phyloP scores from a whole-genome alignment of 2,329 filamentous ascomycete species.

The Colletotrichum tropicicola region DNA sequence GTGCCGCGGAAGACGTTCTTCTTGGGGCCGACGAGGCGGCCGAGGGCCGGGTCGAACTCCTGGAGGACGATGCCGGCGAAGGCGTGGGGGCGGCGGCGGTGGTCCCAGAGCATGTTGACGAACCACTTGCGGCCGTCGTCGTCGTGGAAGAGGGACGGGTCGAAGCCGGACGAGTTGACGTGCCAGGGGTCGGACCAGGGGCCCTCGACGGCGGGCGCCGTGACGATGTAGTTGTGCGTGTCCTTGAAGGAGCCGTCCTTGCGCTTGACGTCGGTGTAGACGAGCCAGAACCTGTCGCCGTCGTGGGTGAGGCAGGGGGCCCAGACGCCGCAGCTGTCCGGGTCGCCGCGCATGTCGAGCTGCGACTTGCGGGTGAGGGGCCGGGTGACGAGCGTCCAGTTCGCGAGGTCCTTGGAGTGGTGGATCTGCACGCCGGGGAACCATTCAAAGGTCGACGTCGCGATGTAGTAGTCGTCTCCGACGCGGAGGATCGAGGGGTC shows the following conservation, averaged over 20 bases:
- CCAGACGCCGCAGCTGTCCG: constrained; percentile 70
- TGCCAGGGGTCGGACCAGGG: constrained; percentile 71
- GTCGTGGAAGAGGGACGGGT: constrained; percentile 68
- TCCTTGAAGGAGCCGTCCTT: constrained; percentile 74
- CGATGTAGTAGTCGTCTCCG: constrained; percentile 63
- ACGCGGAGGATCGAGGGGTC: constrained; percentile 64
- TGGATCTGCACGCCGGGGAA: constrained; percentile 64
- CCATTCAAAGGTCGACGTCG: constrained; percentile 65
- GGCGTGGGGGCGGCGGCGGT: constrained; percentile 54
- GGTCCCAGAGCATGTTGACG: constrained; percentile 65
- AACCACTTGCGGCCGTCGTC: constrained; percentile 65
- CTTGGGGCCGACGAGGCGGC: constrained; percentile 61
- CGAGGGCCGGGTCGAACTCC: constrained; percentile 60
- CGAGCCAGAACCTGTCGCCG: constrained; percentile 68
- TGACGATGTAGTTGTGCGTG: constrained; percentile 71
- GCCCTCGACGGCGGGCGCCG: constrained; percentile 59
- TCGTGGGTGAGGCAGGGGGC: constrained; percentile 71
- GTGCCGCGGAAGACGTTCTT: constrained; percentile 66
- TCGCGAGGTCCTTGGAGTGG: constrained; percentile 61
- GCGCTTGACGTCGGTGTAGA: constrained; percentile 73
- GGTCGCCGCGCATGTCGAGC: constrained; percentile 66
- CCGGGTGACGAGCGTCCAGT: constrained; percentile 57
- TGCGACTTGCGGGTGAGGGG: constrained; percentile 59
- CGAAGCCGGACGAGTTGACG: constrained; percentile 69
- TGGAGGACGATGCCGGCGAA: constrained; percentile 69